These are phyloP conservation scores for Inonotus obliquus DNA, from an alignment of 1,284 basidiomycete genomes.

Conservation along the genomic window DNA sequence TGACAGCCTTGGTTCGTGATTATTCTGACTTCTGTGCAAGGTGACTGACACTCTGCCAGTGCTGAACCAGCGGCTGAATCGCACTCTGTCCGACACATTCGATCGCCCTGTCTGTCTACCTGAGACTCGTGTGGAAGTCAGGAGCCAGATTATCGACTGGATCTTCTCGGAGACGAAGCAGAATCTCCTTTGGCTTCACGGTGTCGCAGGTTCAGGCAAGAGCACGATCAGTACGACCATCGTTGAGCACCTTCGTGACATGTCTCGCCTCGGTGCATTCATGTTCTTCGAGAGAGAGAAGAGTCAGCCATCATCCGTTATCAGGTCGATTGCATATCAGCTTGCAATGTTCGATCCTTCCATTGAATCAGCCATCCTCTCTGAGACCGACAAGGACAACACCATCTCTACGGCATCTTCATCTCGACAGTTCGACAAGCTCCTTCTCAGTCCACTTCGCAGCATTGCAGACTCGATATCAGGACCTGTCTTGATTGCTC, in stretches of 20 bases:
- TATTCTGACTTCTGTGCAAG: background rate
- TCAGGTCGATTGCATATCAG: background rate
- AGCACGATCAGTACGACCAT: constrained; percentile 1
- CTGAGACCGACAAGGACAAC: background rate
- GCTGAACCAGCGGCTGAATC: background rate
- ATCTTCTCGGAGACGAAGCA: background rate
- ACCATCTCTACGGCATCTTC: background rate
- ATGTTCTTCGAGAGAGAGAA: background rate
- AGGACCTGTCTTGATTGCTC: background rate
- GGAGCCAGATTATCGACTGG: background rate
- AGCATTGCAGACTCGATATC: background rate
- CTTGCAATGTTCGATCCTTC: background rate
- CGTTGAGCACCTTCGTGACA: background rate
- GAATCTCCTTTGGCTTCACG: background rate
- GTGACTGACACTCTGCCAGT: constrained; percentile 22
- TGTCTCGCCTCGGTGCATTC: background rate
- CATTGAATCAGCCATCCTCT: background rate
- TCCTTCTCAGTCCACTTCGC: background rate
- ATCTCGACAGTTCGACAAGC: background rate
- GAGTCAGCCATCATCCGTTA: background rate
- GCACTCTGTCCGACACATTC: background rate
- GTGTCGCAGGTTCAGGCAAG: constrained; percentile 1
- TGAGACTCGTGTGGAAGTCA: background rate
- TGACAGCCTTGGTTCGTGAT: background rate
- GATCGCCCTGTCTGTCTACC: background rate